Percentiles rank a stretch among this genome's conserved stretches.
Conservation (phyloP, 176 grass and related monocot genomes). For the Saccharum officinarum region DNA sequence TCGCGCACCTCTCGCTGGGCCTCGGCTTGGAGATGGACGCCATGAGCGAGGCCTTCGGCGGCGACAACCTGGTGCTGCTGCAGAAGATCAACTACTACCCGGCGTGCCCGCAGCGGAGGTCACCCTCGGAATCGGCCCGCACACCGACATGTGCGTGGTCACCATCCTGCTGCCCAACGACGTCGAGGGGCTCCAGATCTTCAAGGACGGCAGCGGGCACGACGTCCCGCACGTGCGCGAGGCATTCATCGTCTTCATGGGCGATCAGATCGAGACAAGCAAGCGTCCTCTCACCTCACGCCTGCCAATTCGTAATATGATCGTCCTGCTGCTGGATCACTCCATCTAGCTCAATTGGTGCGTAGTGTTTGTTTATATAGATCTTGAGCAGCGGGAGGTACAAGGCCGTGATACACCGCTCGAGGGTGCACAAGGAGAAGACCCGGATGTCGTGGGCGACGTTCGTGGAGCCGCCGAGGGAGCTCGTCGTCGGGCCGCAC, state of each 20-base stretch:
- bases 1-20: constrained; percentile 46
- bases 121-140: constrained; percentile 58
- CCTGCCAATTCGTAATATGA: too few species aligned
- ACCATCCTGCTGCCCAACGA: constrained; percentile 77
- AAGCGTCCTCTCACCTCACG: too few species aligned
- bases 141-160: constrained; percentile 73
- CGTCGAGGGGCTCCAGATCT: constrained; percentile 67
- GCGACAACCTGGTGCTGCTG: constrained; percentile 40
- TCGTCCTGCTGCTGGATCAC: too few species aligned
- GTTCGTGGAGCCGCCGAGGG: constrained; percentile 44
- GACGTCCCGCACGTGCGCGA: constrained; percentile 52
- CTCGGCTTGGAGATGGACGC: too few species aligned
- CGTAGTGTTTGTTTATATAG: constrained; percentile 2
- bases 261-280: constrained; percentile 81
- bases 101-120: constrained; percentile 70
- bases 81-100: constrained; percentile 93
- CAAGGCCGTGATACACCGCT: constrained; percentile 74
- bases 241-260: constrained; percentile 73
- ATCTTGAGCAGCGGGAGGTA: constrained; percentile 81
- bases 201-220: constrained; percentile 59
- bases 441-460: constrained; percentile 81
- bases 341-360: too few species aligned
- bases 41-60: constrained; percentile 21
- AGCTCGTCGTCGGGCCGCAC: too few species aligned
- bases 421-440: constrained; percentile 64